A percentile compares a stretch with the other conserved stretches of the same genome.
phyloP scores from a whole-genome alignment of 257 asterid species.

The Nicotiana undulata region DNA sequence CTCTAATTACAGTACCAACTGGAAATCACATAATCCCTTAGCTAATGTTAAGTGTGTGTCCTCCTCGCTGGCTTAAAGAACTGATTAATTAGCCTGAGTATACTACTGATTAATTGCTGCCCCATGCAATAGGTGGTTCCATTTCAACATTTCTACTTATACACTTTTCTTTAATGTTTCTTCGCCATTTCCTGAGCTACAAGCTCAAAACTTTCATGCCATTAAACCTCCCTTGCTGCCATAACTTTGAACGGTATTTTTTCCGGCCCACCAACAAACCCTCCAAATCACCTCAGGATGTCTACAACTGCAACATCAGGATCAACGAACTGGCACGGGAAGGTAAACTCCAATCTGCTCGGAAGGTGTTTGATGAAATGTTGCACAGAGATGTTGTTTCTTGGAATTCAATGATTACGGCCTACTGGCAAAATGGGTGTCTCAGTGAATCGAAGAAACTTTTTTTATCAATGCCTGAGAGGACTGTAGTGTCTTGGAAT shows the following conservation, averaged over 20 bases:
- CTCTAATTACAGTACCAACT: too few relatives aligned
- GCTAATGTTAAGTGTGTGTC: too few relatives aligned
- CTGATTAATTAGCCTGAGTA: too few relatives aligned
- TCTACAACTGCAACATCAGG: constrained; percentile 1
- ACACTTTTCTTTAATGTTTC: neutral
- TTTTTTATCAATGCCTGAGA: constrained; percentile 7
- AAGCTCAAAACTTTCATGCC: neutral
- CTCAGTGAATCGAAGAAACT: constrained; percentile 4
- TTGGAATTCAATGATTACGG: constrained; percentile 17
- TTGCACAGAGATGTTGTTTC: neutral
- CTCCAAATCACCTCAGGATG: neutral
- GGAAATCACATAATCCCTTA: too few relatives aligned
- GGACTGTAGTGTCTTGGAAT: constrained; percentile 15
- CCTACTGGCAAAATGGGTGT: constrained; percentile 16
- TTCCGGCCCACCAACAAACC: neutral
- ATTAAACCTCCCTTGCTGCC: neutral
- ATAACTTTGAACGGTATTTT: neutral
- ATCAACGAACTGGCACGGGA: neutral
- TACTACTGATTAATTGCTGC: neutral
- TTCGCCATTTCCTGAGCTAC: neutral
- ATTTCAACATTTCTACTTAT: neutral
- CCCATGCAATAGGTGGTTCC: neutral
- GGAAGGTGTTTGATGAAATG: constrained; percentile 12
- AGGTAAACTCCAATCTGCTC: neutral
- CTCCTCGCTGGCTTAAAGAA: too few relatives aligned